Evolutionary conservation across 331 rosid species (phyloP).

Genomic region (Malus hybrid): DNA sequence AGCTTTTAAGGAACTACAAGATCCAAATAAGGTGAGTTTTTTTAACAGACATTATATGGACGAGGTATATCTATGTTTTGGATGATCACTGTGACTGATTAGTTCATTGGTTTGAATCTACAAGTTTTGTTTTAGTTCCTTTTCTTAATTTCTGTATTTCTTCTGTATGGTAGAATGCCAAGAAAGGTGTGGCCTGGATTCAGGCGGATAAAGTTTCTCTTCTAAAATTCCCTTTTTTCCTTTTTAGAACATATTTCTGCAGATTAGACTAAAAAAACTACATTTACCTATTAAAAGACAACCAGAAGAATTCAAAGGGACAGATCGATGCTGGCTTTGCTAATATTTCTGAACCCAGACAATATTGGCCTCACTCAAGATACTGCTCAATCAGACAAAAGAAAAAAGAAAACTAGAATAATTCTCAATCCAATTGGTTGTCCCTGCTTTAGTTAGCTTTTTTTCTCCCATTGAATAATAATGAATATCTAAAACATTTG

Average conservation of each 20-base stretch:
- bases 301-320: not conserved
- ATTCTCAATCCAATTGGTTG: not conserved
- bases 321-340: not conserved
- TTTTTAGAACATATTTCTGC: not conserved
- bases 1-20: constrained; percentile 94
- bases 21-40: constrained; percentile 77
- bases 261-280: not conserved
- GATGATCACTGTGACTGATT: not conserved
- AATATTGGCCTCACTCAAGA: not conserved
- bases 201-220: not conserved
- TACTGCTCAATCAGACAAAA: not conserved
- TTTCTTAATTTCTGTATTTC: not conserved
- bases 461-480: not conserved
- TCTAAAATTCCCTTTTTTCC: not conserved
- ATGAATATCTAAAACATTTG: not conserved
- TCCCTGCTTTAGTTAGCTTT: not conserved
- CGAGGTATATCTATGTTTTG: not conserved
- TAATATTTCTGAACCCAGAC: not conserved
- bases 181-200: not conserved
- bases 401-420: not conserved
- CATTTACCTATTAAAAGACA: not conserved
- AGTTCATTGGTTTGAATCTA: not conserved
- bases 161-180: not conserved
- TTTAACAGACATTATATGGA: not conserved
- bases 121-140: not conserved